These are phyloP conservation scores for Amoebophrya sp. DNA, from an alignment of 169 alveolate genomes.

Conservation along the genomic window DNA sequence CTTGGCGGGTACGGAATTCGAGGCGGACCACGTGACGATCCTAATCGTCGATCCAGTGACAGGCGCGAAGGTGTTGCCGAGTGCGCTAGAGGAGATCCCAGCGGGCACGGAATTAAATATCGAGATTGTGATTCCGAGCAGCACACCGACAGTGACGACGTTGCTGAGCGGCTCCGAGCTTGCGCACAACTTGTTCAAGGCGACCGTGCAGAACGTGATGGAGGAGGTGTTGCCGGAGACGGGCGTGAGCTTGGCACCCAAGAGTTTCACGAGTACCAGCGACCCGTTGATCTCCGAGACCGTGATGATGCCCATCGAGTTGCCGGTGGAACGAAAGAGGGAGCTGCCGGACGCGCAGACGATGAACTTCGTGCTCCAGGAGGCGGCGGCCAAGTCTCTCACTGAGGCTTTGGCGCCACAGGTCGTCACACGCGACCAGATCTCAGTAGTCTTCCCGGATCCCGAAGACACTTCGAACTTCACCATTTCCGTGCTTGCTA, in stretches of 20 bases:
- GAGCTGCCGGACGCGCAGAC: not conserved
- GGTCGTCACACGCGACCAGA: not conserved
- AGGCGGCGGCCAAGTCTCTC: not conserved
- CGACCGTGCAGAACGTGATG: not conserved
- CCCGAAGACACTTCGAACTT: not conserved
- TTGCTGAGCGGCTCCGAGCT: not conserved
- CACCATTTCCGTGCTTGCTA: not conserved
- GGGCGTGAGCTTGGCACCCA: too few species aligned
- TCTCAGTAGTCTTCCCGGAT: not conserved
- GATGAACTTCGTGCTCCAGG: not conserved
- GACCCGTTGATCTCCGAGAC: too few species aligned
- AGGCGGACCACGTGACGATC: not conserved
- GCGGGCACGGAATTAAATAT: not conserved
- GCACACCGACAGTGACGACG: not conserved
- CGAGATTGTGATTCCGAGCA: not conserved
- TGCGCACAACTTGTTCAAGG: not conserved
- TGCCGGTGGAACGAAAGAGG: not conserved
- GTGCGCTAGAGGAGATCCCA: not conserved
- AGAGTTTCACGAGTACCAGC: too few species aligned
- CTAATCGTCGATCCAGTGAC: not conserved
- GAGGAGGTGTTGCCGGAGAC: too few species aligned
- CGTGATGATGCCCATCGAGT: not conserved
- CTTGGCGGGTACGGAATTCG: not conserved
- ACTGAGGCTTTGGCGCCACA: not conserved
- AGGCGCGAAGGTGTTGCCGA: not conserved